Percentiles rank a stretch among this genome's conserved stretches.
Evolutionary conservation across 345 rosid genomes (phyloP).

Genomic region (Salix exigua): DNA sequence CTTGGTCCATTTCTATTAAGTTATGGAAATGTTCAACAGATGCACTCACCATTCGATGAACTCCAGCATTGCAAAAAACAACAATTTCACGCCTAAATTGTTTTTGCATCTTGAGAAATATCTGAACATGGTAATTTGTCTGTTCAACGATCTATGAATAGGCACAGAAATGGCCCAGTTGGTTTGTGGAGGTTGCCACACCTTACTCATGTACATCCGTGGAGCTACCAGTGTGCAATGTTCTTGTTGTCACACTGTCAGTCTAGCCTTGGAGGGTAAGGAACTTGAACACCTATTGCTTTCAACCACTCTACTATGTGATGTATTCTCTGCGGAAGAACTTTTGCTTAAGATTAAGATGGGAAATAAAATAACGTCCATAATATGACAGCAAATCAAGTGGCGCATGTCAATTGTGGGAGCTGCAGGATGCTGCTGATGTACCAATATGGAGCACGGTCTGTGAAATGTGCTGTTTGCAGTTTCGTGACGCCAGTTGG

Average conservation of each 20-base stretch:
- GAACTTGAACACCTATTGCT: background rate
- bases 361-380: background rate
- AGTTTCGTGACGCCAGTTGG: conserved; percentile 79
- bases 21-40: background rate
- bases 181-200: conserved; percentile 98
- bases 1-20: background rate
- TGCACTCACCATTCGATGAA: background rate
- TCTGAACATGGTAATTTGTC: background rate
- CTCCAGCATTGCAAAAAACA: background rate
- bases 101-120: background rate
- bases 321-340: background rate
- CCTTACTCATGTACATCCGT: conserved; percentile 89
- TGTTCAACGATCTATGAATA: conserved; percentile 20
- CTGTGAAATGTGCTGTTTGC: conserved; percentile 96
- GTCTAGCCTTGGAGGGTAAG: conserved; percentile 83
- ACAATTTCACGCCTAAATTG: background rate
- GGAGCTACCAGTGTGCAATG: conserved; percentile 99
- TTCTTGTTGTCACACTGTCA: conserved; percentile 94
- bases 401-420: conserved; percentile 92
- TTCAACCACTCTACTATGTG: background rate
- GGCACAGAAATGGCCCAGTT: conserved; percentile 98
- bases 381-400: conserved; percentile 70
- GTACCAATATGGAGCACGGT: conserved; percentile 93
- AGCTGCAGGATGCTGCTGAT: conserved; percentile 90
- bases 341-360: background rate